Evolutionary conservation across 2,329 filamentous ascomycete species (phyloP), one percentile per base, ranked within the genome.

Genomic region (Fusarium succisae): DNA sequence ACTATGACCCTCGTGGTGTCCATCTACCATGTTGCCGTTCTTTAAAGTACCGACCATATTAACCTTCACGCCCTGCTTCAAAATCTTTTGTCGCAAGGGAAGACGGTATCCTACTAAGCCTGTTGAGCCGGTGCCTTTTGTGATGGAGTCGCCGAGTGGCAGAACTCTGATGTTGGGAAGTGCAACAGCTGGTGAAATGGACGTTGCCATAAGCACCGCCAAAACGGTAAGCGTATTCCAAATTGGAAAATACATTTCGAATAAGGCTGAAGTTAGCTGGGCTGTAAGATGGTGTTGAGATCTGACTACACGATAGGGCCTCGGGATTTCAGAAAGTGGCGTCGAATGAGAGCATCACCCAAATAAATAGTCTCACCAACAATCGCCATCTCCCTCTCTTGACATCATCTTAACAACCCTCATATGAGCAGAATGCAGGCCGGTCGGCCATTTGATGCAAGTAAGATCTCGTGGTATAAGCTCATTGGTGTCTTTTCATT

Each of bases 121-220:
- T 5, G 59, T 51, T 13, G 71, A 74, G 6, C 71, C 71, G 1
- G 68, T 72, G 12, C 72, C 72, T 10, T 74, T 74, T 3, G 72
- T 74, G 43, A 74, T 74, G 3, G 72, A 74, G 45, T 74, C 72
- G 26, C 72, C 72, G 1, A 74, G 38, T 1, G 71, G 72, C 3
- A 74, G 28, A 8, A 69, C 69, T 10, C 72, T 38, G 7, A 74
- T 71, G 8, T 60, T 65, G 18, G 71, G 71, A 5, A 74, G 56
- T 3, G 62, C 69, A 28, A 12, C 20, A 17, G 38, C 37, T 17
- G 56, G 63, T 18, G 56, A 35, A 9, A 50, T 15, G 26, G 38
- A 20, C 22, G 45, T 32, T 51, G 37, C 56, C 37, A 58, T 30
- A 11, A 71, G 7, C 26, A 45, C 7, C 35, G 55, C 43, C 51